phyloP scores from a whole-genome alignment of 2,329 filamentous ascomycete genomes.

The Monilinia vaccinii-corymbosi region DNA sequence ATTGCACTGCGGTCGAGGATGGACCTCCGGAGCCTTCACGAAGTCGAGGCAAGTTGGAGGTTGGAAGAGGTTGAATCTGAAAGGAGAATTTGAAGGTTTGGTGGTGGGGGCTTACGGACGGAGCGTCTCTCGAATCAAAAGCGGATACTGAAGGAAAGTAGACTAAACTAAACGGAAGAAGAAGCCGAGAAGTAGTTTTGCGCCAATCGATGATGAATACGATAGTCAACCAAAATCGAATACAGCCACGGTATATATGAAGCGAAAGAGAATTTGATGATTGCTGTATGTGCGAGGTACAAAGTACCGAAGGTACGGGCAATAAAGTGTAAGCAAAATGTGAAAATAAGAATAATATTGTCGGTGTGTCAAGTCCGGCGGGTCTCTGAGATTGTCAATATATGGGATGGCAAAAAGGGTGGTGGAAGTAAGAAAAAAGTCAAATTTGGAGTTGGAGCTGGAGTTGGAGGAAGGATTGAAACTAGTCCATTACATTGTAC shows the following conservation, averaged over 20 bases:
- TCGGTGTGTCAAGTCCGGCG: too few relatives aligned
- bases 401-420: too few relatives aligned
- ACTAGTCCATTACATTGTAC: too few relatives aligned
- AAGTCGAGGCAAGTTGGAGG: conserved; percentile 1
- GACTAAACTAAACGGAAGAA: conserved; percentile 1
- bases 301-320: too few relatives aligned
- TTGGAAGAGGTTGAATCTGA: conserved; percentile 4
- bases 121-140: conserved; percentile 9
- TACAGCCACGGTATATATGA: not conserved
- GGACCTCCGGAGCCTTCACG: conserved; percentile 10
- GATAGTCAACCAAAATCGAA: not conserved
- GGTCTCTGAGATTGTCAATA: too few relatives aligned
- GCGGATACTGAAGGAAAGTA: not conserved
- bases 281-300: too few relatives aligned
- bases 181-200: conserved; percentile 5
- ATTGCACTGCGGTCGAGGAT: conserved; percentile 10
- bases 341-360: too few relatives aligned
- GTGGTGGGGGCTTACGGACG: conserved; percentile 12
- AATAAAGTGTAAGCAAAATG: not conserved
- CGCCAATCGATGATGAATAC: not conserved
- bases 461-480: too few relatives aligned
- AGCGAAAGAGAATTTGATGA: too few relatives aligned
- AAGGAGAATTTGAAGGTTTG: conserved; percentile 12
- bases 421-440: too few relatives aligned
- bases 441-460: too few relatives aligned